phyloP scores from a whole-genome alignment of 1,284 basidiomycete species.

The Boletus smithii region DNA sequence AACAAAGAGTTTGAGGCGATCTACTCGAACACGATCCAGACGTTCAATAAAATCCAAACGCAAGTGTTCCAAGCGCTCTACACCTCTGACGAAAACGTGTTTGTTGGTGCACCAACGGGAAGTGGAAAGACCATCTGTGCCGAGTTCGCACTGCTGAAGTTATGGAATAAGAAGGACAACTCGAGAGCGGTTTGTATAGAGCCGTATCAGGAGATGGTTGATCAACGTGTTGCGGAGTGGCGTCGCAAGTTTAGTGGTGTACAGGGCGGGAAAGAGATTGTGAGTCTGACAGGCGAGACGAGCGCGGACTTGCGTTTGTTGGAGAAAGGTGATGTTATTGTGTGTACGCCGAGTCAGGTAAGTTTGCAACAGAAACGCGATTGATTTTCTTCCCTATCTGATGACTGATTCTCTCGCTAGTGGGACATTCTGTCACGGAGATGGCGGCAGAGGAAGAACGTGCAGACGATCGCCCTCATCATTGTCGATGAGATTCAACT shows the following conservation, averaged over 20 bases:
- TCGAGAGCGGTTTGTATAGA: conserved; percentile 93
- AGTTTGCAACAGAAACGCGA: conserved; percentile 23
- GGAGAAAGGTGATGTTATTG: conserved; percentile 89
- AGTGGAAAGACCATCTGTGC: conserved; percentile 97
- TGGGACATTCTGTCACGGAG: conserved; percentile 97
- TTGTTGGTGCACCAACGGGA: conserved; percentile 94
- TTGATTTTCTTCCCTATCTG: not conserved
- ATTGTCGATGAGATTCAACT: conserved; percentile 96
- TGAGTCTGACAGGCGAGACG: conserved; percentile 93
- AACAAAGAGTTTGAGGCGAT: conserved; percentile 88
- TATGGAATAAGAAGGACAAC: conserved; percentile 89
- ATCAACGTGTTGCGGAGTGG: conserved; percentile 89
- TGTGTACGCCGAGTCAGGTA: conserved; percentile 87
- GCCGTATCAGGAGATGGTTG: conserved; percentile 97
- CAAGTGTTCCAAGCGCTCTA: conserved; percentile 98
- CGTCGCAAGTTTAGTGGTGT: conserved; percentile 76
- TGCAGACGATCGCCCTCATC: conserved; percentile 88
- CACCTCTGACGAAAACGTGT: conserved; percentile 93
- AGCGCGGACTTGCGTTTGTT: conserved; percentile 87
- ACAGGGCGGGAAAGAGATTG: conserved; percentile 89
- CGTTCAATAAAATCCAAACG: conserved; percentile 98
- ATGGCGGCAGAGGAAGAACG: conserved; percentile 97
- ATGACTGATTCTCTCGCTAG: conserved; percentile 40
- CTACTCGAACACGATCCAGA: conserved; percentile 74
- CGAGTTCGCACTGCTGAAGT: conserved; percentile 88